These are phyloP conservation scores for Trichomonascaceae sp. DNA, from an alignment of 1,139 yeast genomes.

Conservation along the genomic window DNA sequence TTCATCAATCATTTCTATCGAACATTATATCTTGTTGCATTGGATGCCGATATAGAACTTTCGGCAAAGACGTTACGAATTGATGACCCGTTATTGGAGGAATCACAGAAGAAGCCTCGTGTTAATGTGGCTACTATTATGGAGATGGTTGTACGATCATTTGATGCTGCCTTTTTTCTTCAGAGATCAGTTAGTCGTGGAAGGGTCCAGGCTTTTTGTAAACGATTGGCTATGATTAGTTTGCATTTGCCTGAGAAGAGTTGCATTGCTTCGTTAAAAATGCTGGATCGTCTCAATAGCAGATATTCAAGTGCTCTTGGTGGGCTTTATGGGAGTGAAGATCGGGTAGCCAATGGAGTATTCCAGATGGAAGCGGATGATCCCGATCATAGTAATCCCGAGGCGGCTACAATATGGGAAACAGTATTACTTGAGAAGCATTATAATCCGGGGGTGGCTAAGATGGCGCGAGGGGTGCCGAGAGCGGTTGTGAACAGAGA, in stretches of 20 bases:
- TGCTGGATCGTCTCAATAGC: slow-evolving; percentile 67
- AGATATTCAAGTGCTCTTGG: slow-evolving; percentile 59
- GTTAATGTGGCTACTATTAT: slow-evolving; percentile 88
- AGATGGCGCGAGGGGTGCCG: slow-evolving; percentile 38
- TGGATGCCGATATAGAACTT: slow-evolving; percentile 81
- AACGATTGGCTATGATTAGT: slow-evolving; percentile 60
- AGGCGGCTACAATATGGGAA: slow-evolving; percentile 90
- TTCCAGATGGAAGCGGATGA: slow-evolving; percentile 61
- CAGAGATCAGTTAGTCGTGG: slow-evolving; percentile 64
- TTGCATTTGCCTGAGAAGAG: slow-evolving; percentile 87
- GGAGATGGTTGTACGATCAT: slow-evolving; percentile 68
- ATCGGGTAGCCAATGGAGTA: slow-evolving; percentile 71
- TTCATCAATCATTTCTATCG: slow-evolving; percentile 71
- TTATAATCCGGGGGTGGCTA: slow-evolving; percentile 70
- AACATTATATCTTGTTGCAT: slow-evolving; percentile 56
- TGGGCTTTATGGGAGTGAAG: slow-evolving; percentile 82
- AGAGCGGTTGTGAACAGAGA: not conserved
- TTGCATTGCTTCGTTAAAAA: slow-evolving; percentile 66
- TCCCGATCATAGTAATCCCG: slow-evolving; percentile 74
- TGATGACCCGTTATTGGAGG: slow-evolving; percentile 60
- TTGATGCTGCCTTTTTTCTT: slow-evolving; percentile 77
- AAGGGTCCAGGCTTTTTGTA: slow-evolving; percentile 78
- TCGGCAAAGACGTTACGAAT: slow-evolving; percentile 74
- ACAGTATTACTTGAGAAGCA: slow-evolving; percentile 70
- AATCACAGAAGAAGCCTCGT: slow-evolving; percentile 43